phyloP scores from a whole-genome alignment of 352 stramenopile genomes.

The Globisporangium canariense region DNA sequence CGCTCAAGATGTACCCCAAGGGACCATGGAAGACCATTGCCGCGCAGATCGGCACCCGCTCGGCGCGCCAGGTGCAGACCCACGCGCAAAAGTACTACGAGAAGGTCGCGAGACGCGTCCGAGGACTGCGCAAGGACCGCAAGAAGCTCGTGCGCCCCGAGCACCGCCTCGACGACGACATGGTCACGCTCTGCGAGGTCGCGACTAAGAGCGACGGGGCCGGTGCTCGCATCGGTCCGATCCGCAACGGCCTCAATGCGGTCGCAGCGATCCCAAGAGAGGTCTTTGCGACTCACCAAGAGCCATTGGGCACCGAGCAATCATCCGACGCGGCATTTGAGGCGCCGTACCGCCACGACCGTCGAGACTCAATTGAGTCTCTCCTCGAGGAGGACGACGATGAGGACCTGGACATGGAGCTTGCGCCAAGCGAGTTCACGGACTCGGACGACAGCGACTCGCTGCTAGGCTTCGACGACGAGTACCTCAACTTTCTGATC shows the following conservation, averaged over 20 bases:
- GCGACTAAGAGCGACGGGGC: constrained; percentile 19
- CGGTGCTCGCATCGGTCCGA: constrained; percentile 10
- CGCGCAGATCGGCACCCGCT: constrained; percentile 27
- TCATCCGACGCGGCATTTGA: neutral
- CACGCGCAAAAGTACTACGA: too few relatives aligned
- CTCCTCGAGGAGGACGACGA: constrained; percentile 18
- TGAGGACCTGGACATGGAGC: neutral
- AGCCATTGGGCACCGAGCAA: neutral
- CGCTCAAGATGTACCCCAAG: constrained; percentile 21
- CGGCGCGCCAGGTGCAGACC: too few relatives aligned
- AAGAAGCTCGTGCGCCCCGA: constrained; percentile 54
- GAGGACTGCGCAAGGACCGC: constrained; percentile 6
- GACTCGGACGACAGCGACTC: constrained; percentile 20
- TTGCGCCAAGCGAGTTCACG: constrained; percentile 6
- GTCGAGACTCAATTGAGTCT: constrained; percentile 16
- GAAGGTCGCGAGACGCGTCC: too few relatives aligned
- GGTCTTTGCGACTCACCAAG: constrained; percentile 6
- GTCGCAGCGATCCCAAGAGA: constrained; percentile 13
- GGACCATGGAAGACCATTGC: constrained; percentile 36
- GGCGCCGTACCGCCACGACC: constrained; percentile 11
- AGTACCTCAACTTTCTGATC: constrained; percentile 14
- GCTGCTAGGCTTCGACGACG: constrained; percentile 13
- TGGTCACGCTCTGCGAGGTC: constrained; percentile 14
- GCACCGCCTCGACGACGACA: constrained; percentile 52
- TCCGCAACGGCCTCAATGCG: constrained; percentile 16